These are phyloP conservation scores for Aaosphaeria pasadenensis DNA, from an alignment of 2,329 filamentous ascomycete genomes.

Conservation along the genomic window DNA sequence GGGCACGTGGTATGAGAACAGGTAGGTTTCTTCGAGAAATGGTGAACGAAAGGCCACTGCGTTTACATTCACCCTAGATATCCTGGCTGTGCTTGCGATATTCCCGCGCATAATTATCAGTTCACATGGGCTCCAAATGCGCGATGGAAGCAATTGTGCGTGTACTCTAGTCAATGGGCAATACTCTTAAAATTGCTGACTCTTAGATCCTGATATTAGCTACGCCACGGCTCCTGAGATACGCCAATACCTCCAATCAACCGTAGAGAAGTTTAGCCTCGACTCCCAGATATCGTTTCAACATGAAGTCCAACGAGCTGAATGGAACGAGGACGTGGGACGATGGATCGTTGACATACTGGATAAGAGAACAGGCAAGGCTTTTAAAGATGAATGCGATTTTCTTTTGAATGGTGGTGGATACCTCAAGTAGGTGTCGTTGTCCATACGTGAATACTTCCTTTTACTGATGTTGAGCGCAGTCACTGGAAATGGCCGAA, in stretches of 20 bases:
- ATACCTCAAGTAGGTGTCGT: slow-evolving; percentile 1
- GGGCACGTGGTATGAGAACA: slow-evolving; percentile 47
- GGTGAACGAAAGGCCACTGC: not conserved
- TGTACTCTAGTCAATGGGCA: not conserved
- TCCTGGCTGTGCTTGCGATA: slow-evolving; percentile 10
- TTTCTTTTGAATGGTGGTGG: slow-evolving; percentile 24
- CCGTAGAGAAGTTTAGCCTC: not conserved
- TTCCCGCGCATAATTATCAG: slow-evolving; percentile 5
- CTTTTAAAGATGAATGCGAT: slow-evolving; percentile 25
- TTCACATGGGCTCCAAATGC: slow-evolving; percentile 5
- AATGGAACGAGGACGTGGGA: slow-evolving; percentile 3
- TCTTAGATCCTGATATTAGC: not conserved
- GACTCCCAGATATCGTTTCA: slow-evolving; percentile 1
- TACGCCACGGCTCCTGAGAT: not conserved
- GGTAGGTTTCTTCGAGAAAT: slow-evolving; percentile 17
- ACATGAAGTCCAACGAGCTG: not conserved
- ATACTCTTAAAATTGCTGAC: not conserved
- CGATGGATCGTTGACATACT: slow-evolving; percentile 1
- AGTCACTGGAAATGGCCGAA: slow-evolving; percentile 4
- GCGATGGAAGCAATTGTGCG: slow-evolving; percentile 2
- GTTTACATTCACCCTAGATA: not conserved
- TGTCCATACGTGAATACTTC: not conserved
- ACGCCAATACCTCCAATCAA: slow-evolving; percentile 1
- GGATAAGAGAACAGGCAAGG: not conserved
- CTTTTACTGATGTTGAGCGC: no score